Percentiles rank a stretch among this genome's conserved stretches.
Conservation (phyloP, 2,329 filamentous ascomycete species). For the Ampelomyces quisqualis region DNA sequence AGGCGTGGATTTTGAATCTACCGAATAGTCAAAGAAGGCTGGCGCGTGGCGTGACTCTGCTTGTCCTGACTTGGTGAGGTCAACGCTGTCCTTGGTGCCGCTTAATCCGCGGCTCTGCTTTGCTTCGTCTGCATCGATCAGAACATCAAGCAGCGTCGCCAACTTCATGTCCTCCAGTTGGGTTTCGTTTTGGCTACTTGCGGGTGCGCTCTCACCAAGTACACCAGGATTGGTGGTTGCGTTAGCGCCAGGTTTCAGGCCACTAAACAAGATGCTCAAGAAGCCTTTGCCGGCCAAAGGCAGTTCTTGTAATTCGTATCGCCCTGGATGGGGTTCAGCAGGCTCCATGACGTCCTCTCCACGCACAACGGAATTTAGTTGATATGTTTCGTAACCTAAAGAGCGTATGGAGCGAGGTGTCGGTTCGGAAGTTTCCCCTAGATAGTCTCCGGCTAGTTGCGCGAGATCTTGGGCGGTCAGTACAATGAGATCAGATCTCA, state of each 20-base stretch:
- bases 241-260: slow-evolving; percentile 12
- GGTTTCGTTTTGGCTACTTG: slow-evolving; percentile 29
- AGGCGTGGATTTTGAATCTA: slow-evolving; percentile 17
- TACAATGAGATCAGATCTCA: slow-evolving; percentile 66
- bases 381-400: slow-evolving; percentile 59
- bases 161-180: slow-evolving; percentile 44
- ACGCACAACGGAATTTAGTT: slow-evolving; percentile 35
- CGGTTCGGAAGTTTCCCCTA: slow-evolving; percentile 62
- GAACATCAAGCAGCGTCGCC: slow-evolving; percentile 32
- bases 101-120: slow-evolving; percentile 28
- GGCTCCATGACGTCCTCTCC: slow-evolving; percentile 31
- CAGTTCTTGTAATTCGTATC: too few species aligned
- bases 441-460: slow-evolving; percentile 66
- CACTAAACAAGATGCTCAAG: too few species aligned
- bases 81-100: slow-evolving; percentile 4
- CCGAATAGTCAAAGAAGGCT: slow-evolving; percentile 37
- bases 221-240: slow-evolving; percentile 1
- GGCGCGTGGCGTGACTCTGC: slow-evolving; percentile 11
- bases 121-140: slow-evolving; percentile 35
- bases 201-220: slow-evolving; percentile 4
- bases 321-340: too few species aligned
- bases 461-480: slow-evolving; percentile 71
- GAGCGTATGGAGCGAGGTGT: slow-evolving; percentile 50
- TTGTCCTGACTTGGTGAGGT: slow-evolving; percentile 2
- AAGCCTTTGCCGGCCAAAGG: too few species aligned